These are phyloP conservation scores for Lophiotrema nucula DNA, from an alignment of 495 filamentous ascomycete genomes.

Conservation along the genomic window DNA sequence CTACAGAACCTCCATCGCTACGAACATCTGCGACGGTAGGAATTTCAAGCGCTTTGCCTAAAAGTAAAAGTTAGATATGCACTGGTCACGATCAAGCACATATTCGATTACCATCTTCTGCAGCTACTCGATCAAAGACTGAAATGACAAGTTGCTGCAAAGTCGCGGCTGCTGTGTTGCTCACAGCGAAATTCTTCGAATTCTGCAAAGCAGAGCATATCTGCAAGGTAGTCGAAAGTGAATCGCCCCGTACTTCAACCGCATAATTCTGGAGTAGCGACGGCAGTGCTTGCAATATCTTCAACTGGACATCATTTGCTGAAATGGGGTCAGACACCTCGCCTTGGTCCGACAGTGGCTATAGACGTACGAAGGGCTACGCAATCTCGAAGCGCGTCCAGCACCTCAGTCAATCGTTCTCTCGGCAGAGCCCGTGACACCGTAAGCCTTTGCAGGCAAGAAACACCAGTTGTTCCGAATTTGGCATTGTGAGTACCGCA, in stretches of 20 bases:
- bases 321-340: slow-evolving; percentile 10
- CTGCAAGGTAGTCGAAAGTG: slow-evolving; percentile 77
- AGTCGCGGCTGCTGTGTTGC: slow-evolving; percentile 91
- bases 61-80: no score
- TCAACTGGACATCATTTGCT: slow-evolving; percentile 90
- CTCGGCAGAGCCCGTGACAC: slow-evolving; percentile 73
- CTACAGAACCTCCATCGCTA: slow-evolving; percentile 58
- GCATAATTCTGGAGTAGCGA: slow-evolving; percentile 89
- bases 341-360: background rate
- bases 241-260: slow-evolving; percentile 71
- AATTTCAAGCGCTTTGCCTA: slow-evolving; percentile 51
- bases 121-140: slow-evolving; percentile 85
- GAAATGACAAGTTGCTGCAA: slow-evolving; percentile 90
- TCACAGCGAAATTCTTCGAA: slow-evolving; percentile 87
- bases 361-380: slow-evolving; percentile 55
- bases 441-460: slow-evolving; percentile 85
- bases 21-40: slow-evolving; percentile 60
- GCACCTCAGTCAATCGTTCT: slow-evolving; percentile 71
- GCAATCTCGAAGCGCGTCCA: slow-evolving; percentile 83
- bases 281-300: slow-evolving; percentile 92
- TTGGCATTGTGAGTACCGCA: slow-evolving; percentile 86
- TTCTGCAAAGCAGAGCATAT: slow-evolving; percentile 88
- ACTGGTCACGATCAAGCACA: no score
- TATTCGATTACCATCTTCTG: slow-evolving; percentile 69
- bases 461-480: slow-evolving; percentile 79